Evolutionary conservation across 371 early-diverging fungal genomes (phyloP), one percentile per base, ranked within the genome.

Genomic region (Mortierella sp.): DNA sequence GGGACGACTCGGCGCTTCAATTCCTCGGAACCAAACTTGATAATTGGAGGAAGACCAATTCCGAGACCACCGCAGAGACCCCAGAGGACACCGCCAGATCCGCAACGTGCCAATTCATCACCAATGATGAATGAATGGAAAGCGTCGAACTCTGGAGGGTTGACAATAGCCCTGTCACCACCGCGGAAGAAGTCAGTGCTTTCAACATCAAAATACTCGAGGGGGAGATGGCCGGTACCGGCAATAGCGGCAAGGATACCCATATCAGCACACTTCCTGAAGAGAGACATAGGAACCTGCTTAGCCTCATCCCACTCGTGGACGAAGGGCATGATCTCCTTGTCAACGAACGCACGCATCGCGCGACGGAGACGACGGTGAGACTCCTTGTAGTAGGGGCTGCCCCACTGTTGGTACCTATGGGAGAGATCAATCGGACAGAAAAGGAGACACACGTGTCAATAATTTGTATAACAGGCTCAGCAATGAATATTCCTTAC

Each of bases 241-340:
- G 86, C 87, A 16, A 92, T 85, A n/a, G 84, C 87, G 15, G 89
- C 88, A 13, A 95, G 88, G 61, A 95, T 87, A 75, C 96, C 96
- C 43, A 88, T 86, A 70, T 91, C 83, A 58, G 92, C 96, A 36
- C 92, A 92, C 76, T 94, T 92, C 62, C 84, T 84, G 74, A 92
- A 93, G 8, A 95, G 65, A 36, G 84, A 84, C 58, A 84, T 87
- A 16, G 96, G 95, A 40, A 95, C 85, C 45, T 88, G 77, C 78
- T 94, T 95, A 66, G 90, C 91, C 77, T 96, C 96, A 69, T 95
- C 94, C 96, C 96, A 96, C 77, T 95, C 94, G 77, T 92, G 90
- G 68, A 90, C 88, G 82, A 85, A 92, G 22, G 96, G 95, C 89
- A 92, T 95, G 65, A 96, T 86, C 73, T 96, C 94, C 64, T 89